A percentile compares a stretch with the other conserved stretches of the same genome.
These are phyloP conservation scores for Phlegmacium glaucopus DNA, from an alignment of 768 basidiomycete species.

Conservation along the genomic window DNA sequence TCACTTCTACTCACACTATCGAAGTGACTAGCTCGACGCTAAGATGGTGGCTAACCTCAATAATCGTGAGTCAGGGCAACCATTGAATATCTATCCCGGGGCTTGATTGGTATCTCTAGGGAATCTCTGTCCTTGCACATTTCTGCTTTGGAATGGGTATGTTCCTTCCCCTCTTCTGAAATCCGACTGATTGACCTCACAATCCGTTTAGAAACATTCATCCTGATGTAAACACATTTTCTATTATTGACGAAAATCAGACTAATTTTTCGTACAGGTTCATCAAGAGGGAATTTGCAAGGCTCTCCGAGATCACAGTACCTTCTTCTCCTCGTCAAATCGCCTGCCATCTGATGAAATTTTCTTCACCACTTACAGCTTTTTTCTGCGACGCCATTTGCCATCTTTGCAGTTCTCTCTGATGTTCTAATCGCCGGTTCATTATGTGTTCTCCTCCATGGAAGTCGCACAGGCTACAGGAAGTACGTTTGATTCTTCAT, in stretches of 20 bases:
- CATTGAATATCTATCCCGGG: background rate
- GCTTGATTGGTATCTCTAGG: conserved; percentile 13
- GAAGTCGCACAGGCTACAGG: conserved; percentile 33
- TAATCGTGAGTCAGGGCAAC: conserved; percentile 23
- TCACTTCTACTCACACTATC: background rate
- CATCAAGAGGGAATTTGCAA: conserved; percentile 31
- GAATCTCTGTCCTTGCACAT: conserved; percentile 22
- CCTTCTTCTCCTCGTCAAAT: background rate
- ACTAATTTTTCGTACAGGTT: conserved; percentile 22
- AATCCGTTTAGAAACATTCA: conserved; percentile 27
- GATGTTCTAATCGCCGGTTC: conserved; percentile 41
- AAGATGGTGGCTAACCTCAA: conserved; percentile 28
- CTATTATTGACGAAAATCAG: background rate
- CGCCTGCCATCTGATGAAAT: background rate
- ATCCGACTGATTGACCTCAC: background rate
- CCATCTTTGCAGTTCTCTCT: conserved; percentile 40
- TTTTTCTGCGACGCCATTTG: conserved; percentile 40
- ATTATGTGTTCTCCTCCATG: conserved; percentile 39
- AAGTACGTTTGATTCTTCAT: conserved; percentile 18
- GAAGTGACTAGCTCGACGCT: conserved; percentile 28
- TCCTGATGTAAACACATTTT: conserved; percentile 20
- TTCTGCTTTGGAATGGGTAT: conserved; percentile 37
- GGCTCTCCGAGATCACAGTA: conserved; percentile 33
- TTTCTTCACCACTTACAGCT: conserved; percentile 20
- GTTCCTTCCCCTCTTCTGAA: conserved; percentile 1